A percentile compares a stretch with the other conserved stretches of the same genome.
Evolutionary conservation across 176 grass and related monocot species (phyloP).

Genomic region (Oryza nivara): DNA sequence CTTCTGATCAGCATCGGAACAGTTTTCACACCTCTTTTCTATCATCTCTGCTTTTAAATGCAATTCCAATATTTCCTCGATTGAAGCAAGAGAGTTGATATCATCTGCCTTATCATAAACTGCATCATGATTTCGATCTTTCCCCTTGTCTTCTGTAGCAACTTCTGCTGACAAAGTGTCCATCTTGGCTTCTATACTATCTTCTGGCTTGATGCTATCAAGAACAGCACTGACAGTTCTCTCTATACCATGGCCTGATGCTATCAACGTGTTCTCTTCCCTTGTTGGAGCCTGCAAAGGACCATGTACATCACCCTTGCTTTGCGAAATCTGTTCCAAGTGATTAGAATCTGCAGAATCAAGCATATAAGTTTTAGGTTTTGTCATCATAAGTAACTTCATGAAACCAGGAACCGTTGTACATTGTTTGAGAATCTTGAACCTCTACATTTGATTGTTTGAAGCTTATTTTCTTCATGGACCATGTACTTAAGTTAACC

Average conservation of each 20-base stretch:
- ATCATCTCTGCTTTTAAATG: conserved; percentile 7
- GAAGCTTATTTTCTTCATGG: conserved; percentile 28
- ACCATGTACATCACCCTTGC: conserved; percentile 41
- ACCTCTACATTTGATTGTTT: neutral
- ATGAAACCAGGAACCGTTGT: conserved; percentile 50
- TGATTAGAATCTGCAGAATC: conserved; percentile 50
- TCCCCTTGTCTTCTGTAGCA: conserved; percentile 19
- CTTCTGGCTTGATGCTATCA: no score
- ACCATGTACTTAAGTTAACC: neutral
- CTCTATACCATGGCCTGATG: no score
- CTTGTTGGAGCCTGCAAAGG: conserved; percentile 16
- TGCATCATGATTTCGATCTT: neutral
- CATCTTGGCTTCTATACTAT: no score
- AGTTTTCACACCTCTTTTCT: conserved; percentile 31
- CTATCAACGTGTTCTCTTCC: neutral
- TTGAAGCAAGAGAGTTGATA: conserved; percentile 23
- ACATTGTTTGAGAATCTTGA: conserved; percentile 13
- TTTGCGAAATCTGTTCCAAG: neutral
- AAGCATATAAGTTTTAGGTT: conserved; percentile 36
- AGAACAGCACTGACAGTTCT: neutral
- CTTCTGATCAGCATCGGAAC: conserved; percentile 24
- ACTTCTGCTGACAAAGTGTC: neutral
- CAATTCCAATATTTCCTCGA: conserved; percentile 22
- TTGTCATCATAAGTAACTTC: conserved; percentile 38
- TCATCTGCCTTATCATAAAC: conserved; percentile 1